Percentiles rank a stretch among this genome's conserved stretches.
Conservation (phyloP, 1,284 basidiomycete genomes). For the Erythrobasidium hasegawianum region DNA sequence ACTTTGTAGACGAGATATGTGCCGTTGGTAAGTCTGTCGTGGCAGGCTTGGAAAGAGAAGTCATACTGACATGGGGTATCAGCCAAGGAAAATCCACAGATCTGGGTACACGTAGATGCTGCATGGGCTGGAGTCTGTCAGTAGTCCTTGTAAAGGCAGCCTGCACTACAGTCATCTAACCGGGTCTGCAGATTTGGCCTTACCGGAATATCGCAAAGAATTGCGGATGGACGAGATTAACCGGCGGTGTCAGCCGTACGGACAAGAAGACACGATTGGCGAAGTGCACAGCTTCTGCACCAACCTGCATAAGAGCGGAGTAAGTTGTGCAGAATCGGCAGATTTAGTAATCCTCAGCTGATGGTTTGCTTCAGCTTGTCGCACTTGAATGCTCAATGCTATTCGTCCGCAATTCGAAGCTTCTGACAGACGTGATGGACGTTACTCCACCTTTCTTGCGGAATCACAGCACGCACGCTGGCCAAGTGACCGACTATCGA, state of each 20-base stretch:
- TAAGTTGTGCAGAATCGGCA: constrained; percentile 15
- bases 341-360: background rate
- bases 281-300: constrained; percentile 70
- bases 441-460: constrained; percentile 81
- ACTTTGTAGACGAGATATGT: constrained; percentile 71
- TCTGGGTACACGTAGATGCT: constrained; percentile 88
- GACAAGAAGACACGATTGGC: constrained; percentile 37
- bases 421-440: constrained; percentile 76
- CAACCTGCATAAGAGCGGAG: constrained; percentile 78
- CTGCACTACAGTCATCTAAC: no score
- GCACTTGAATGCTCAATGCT: constrained; percentile 80
- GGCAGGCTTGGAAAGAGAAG: background rate
- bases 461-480: constrained; percentile 67
- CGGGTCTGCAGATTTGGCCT: constrained; percentile 56
- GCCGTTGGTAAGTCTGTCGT: constrained; percentile 59
- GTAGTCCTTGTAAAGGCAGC: no score
- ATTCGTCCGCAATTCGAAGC: constrained; percentile 67
- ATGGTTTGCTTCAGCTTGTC: constrained; percentile 63
- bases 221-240: constrained; percentile 73
- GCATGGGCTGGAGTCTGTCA: constrained; percentile 54
- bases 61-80: background rate
- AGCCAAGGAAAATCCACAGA: constrained; percentile 63
- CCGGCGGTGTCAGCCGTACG: constrained; percentile 53
- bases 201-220: constrained; percentile 67
- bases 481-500: constrained; percentile 82